A percentile compares a stretch with the other conserved stretches of the same genome.
Evolutionary conservation across 2,329 filamentous ascomycete genomes (phyloP).

Genomic region (Neonectria ditissima): DNA sequence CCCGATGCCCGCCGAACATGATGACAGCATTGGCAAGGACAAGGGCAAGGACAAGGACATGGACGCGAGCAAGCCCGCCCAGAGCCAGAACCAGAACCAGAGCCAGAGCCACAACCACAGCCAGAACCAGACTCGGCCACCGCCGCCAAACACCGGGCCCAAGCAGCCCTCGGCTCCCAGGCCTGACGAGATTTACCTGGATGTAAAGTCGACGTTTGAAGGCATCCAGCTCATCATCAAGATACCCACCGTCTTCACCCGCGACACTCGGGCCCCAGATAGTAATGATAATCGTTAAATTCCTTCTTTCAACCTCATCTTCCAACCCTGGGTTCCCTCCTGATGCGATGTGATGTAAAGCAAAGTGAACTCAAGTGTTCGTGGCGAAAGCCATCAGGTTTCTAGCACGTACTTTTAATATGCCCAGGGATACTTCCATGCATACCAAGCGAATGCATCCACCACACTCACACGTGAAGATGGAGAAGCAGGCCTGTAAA

Average conservation of each 20-base stretch:
- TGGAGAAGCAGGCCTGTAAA: slow-evolving; percentile 1
- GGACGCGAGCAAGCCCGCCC: slow-evolving; percentile 12
- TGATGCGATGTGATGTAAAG: not conserved
- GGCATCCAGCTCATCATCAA: slow-evolving; percentile 69
- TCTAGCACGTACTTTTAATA: not conserved
- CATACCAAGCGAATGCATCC: not conserved
- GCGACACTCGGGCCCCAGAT: slow-evolving; percentile 49
- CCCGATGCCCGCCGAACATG: slow-evolving; percentile 35
- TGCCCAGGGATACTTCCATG: not conserved
- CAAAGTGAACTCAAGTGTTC: not conserved
- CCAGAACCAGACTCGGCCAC: not conserved
- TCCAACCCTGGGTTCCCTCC: not conserved
- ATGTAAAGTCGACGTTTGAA: slow-evolving; percentile 68
- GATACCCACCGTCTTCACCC: slow-evolving; percentile 67
- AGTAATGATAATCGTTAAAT: slow-evolving; percentile 10
- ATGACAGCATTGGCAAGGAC: not conserved
- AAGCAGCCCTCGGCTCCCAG: slow-evolving; percentile 54
- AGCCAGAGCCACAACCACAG: not conserved
- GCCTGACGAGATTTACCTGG: slow-evolving; percentile 67
- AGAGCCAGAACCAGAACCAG: not conserved
- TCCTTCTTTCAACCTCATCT: not conserved
- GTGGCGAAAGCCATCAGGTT: slow-evolving; percentile 3
- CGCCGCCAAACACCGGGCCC: slow-evolving; percentile 14
- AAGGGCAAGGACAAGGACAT: slow-evolving; percentile 14
- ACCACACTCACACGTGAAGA: slow-evolving; percentile 8